A percentile compares a stretch with the other conserved stretches of the same genome.
Evolutionary conservation across 495 filamentous ascomycete species (phyloP).

Genomic region (Hyaloscypha finlandica): DNA sequence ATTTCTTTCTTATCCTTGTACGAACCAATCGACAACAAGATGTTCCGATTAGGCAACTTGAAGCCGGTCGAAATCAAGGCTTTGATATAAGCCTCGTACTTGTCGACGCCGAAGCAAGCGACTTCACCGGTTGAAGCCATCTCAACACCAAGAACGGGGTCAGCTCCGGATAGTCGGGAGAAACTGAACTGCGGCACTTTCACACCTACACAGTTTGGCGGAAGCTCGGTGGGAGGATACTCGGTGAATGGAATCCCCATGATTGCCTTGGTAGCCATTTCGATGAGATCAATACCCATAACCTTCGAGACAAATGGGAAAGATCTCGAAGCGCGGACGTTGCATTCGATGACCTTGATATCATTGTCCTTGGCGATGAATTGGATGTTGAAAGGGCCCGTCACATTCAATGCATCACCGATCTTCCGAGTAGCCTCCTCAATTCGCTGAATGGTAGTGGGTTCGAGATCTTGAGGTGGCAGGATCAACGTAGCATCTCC

Average conservation of each 20-base stretch:
- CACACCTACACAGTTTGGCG: conserved; percentile 85
- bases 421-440: conserved; percentile 96
- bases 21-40: conserved; percentile 91
- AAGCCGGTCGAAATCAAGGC: conserved; percentile 94
- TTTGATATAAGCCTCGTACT: conserved; percentile 97
- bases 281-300: conserved; percentile 96
- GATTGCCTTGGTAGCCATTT: conserved; percentile 98
- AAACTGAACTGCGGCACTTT: conserved; percentile 99
- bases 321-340: conserved; percentile 91
- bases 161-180: conserved; percentile 91
- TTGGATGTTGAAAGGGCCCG: conserved; percentile 97
- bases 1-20: conserved; percentile 98
- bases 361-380: conserved; percentile 99
- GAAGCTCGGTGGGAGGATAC: conserved; percentile 76
- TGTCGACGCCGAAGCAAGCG: conserved; percentile 92
- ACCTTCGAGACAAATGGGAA: conserved; percentile 99
- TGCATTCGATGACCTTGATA: conserved; percentile 99
- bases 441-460: conserved; percentile 85
- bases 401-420: conserved; percentile 90
- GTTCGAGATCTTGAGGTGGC: conserved; percentile 90
- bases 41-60: conserved; percentile 92
- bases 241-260: conserved; percentile 77
- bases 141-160: conserved; percentile 95
- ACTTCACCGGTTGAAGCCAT: conserved; percentile 99
- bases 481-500: conserved; percentile 93